A percentile compares a stretch with the other conserved stretches of the same genome.
Conservation (phyloP, 345 rosid species). For the Populus euphratica region DNA sequence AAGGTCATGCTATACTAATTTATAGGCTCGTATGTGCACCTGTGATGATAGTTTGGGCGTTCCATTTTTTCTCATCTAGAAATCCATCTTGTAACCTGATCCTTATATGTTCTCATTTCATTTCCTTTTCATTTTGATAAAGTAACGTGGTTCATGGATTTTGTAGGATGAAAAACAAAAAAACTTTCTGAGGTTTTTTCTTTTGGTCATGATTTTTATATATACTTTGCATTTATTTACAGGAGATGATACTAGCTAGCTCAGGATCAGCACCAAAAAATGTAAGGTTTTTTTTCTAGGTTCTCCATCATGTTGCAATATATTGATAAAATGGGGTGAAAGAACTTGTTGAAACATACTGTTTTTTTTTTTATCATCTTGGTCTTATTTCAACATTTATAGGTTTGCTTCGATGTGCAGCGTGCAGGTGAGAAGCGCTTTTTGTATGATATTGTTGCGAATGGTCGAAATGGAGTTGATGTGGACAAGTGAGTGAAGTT, state of each 20-base stretch:
- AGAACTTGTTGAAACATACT: slow-evolving; percentile 9
- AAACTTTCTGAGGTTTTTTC: neutral
- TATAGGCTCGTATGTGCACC: neutral
- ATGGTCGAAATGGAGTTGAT: slow-evolving; percentile 94
- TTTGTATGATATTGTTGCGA: slow-evolving; percentile 94
- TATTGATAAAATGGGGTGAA: slow-evolving; percentile 7
- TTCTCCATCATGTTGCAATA: slow-evolving; percentile 2
- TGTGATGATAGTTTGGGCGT: neutral
- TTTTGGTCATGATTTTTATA: neutral
- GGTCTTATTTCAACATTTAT: slow-evolving; percentile 1
- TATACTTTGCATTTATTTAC: slow-evolving; percentile 24
- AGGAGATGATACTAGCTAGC: slow-evolving; percentile 92
- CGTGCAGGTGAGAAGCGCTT: slow-evolving; percentile 57
- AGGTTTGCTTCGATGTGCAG: slow-evolving; percentile 30
- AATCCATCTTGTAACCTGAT: neutral
- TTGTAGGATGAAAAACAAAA: neutral
- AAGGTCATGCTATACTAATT: too few relatives aligned
- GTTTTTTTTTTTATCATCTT: neutral
- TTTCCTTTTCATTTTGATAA: neutral
- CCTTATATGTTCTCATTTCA: neutral
- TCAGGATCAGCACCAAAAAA: slow-evolving; percentile 49
- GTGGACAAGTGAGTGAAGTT: slow-evolving; percentile 61
- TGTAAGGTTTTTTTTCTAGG: slow-evolving; percentile 35
- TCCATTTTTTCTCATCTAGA: neutral
- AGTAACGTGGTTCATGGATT: neutral